phyloP scores from a whole-genome alignment of 257 asterid species.

The Plantago ovata region DNA sequence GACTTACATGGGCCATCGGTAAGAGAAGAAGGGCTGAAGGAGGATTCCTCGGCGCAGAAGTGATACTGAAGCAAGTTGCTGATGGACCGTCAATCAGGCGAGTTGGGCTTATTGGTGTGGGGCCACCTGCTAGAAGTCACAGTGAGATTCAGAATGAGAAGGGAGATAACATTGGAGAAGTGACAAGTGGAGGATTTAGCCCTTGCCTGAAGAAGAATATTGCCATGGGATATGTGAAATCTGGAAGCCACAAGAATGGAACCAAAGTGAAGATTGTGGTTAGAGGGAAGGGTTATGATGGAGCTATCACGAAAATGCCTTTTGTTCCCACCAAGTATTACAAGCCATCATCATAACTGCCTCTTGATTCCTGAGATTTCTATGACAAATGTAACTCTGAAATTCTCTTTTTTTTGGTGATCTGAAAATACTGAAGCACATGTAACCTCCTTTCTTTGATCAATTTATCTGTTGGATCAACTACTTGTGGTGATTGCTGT shows the following conservation, averaged over 20 bases:
- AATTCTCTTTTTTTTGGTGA: slow-evolving; percentile 18
- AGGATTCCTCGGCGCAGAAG: slow-evolving; percentile 92
- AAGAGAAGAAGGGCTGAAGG: slow-evolving; percentile 97
- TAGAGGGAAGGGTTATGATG: slow-evolving; percentile 81
- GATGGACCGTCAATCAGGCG: slow-evolving; percentile 79
- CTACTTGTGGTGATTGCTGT: too few species aligned
- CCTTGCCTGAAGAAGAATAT: slow-evolving; percentile 96
- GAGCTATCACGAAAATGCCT: slow-evolving; percentile 82
- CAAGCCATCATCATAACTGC: slow-evolving; percentile 54
- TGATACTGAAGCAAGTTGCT: slow-evolving; percentile 75
- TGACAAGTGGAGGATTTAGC: slow-evolving; percentile 97
- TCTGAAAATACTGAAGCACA: slow-evolving; percentile 23
- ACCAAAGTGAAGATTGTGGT: slow-evolving; percentile 71
- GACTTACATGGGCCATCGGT: slow-evolving; percentile 96
- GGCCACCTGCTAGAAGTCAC: slow-evolving; percentile 95
- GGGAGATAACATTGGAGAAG: slow-evolving; percentile 79
- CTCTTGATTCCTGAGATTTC: slow-evolving; percentile 9
- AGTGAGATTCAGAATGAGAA: slow-evolving; percentile 82
- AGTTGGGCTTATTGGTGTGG: slow-evolving; percentile 75
- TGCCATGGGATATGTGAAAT: slow-evolving; percentile 94
- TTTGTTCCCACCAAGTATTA: slow-evolving; percentile 82
- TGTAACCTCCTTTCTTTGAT: slow-evolving; percentile 7
- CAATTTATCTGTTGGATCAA: too few species aligned
- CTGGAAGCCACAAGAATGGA: slow-evolving; percentile 79
- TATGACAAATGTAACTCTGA: slow-evolving; percentile 21